Base-by-base conservation (phyloP, 345 rosid genomes). In the Eucalyptus lansdowneana region DNA sequence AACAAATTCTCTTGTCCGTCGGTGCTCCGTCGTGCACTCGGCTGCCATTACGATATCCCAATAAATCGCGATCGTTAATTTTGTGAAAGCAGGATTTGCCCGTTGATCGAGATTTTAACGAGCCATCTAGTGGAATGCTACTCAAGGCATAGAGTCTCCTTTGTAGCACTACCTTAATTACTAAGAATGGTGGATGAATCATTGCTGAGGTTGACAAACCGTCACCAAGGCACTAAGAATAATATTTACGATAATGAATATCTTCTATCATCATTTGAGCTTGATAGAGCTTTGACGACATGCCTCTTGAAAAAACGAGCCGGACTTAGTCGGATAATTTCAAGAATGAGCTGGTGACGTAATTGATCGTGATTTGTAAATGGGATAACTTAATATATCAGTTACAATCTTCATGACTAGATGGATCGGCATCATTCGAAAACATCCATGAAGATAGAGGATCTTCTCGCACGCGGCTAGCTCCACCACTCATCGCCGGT, bases 331-430 rank as follows among this genome's bases (percentile, higher is more conserved):
- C 2, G 4, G 22, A 34, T 2, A 9, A 2, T 34, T 34, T 16
- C 12, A 4, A 53, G 22, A 15, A 6, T 5, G 7, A 15, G 6
- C 1, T 4, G 1, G 5, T 1, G 11, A 31, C 1, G 37, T 31
- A 8, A 15, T 31, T 31, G 80, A 69, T 69, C 7, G 9, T 31
- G 25, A 56, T 31, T 14, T 8, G 3, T 67, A 15, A 67, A 15
- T 0, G 11, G 11, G 6, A n/a, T 31, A n/a, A 31, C 1, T n/a
- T 65, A 31, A 65, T 7, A 17, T 65, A n/a, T 4, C 6, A 0
- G 37, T n/a, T 14, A 3, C 9, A 7, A 65, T 29, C 7, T 65
- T 65, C 3, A 14, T 15, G 34, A 65, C 21, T 14, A n/a, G 3
- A 65, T 9, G 44, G 10, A 34, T 2, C 7, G 14, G 44, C 5